phyloP scores from a whole-genome alignment of 495 filamentous ascomycete genomes.

The Penicillium malachiteum region DNA sequence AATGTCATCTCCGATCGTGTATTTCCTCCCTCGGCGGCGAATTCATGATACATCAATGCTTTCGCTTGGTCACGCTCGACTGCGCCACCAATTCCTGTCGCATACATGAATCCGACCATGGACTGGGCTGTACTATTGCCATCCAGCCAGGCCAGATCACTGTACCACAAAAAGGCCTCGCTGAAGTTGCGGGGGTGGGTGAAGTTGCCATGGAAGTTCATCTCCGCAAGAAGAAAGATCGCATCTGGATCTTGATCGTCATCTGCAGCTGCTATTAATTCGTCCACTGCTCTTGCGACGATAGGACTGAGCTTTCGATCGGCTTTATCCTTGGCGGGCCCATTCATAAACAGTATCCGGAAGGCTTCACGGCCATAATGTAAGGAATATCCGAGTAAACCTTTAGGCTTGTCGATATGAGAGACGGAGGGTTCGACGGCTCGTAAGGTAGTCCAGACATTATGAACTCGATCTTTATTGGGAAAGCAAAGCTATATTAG shows the following conservation, averaged over 20 bases:
- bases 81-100: constrained; percentile 80
- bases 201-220: constrained; percentile 97
- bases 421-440: constrained; percentile 27
- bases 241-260: constrained; percentile 77
- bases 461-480: constrained; percentile 35
- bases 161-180: constrained; percentile 79
- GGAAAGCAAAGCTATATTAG: neutral
- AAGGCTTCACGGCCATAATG: constrained; percentile 51
- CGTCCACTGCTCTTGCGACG: constrained; percentile 58
- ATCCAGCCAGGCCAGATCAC: constrained; percentile 68
- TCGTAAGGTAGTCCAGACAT: constrained; percentile 36
- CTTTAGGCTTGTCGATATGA: constrained; percentile 38
- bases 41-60: constrained; percentile 90
- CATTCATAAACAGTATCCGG: constrained; percentile 52
- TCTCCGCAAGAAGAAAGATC: constrained; percentile 84
- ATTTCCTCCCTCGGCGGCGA: constrained; percentile 82
- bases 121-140: constrained; percentile 91
- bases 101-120: constrained; percentile 96
- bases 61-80: constrained; percentile 90
- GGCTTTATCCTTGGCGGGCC: constrained; percentile 29
- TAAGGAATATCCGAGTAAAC: constrained; percentile 45
- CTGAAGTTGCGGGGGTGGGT: constrained; percentile 81
- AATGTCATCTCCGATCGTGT: constrained; percentile 91
- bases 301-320: constrained; percentile 30
- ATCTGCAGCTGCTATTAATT: constrained; percentile 73